A percentile compares a stretch with the other conserved stretches of the same genome.
These are phyloP conservation scores for Aspergillus arachidicola DNA, from an alignment of 2,329 filamentous ascomycete genomes.

Conservation along the genomic window DNA sequence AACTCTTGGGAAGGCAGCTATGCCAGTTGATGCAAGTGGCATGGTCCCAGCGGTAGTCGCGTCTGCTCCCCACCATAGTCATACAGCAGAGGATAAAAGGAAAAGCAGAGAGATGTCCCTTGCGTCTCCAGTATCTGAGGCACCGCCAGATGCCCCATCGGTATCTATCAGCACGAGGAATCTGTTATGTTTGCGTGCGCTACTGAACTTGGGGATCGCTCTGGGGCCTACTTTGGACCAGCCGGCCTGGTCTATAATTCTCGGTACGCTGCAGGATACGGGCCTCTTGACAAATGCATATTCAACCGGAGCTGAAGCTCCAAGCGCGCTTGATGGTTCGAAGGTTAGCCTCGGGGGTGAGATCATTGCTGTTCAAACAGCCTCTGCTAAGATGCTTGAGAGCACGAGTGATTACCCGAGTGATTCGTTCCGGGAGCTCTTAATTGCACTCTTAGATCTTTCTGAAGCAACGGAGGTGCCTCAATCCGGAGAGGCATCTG, in stretches of 20 bases:
- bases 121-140: constrained; percentile 31
- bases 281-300: constrained; percentile 73
- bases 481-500: constrained; percentile 47
- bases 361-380: constrained; percentile 84
- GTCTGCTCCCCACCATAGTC: constrained; percentile 24
- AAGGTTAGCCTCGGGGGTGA: constrained; percentile 73
- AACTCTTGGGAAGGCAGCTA: constrained; percentile 87
- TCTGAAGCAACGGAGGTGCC: constrained; percentile 52
- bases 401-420: constrained; percentile 91
- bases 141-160: constrained; percentile 44
- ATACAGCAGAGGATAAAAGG: constrained; percentile 33
- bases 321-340: constrained; percentile 46
- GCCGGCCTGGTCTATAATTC: constrained; percentile 81
- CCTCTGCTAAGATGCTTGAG: constrained; percentile 82
- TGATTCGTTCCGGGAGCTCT: constrained; percentile 74
- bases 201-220: constrained; percentile 94
- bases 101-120: constrained; percentile 31
- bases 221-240: constrained; percentile 81
- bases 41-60: constrained; percentile 16
- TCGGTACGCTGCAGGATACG: constrained; percentile 90
- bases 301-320: constrained; percentile 35
- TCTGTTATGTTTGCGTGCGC: constrained; percentile 81
- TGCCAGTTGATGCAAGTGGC: constrained; percentile 69
- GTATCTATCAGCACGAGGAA: constrained; percentile 81
- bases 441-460: constrained; percentile 74